Base-by-base conservation (phyloP, 192 early-diverging fungal genomes). In the Podila minutissima region DNA sequence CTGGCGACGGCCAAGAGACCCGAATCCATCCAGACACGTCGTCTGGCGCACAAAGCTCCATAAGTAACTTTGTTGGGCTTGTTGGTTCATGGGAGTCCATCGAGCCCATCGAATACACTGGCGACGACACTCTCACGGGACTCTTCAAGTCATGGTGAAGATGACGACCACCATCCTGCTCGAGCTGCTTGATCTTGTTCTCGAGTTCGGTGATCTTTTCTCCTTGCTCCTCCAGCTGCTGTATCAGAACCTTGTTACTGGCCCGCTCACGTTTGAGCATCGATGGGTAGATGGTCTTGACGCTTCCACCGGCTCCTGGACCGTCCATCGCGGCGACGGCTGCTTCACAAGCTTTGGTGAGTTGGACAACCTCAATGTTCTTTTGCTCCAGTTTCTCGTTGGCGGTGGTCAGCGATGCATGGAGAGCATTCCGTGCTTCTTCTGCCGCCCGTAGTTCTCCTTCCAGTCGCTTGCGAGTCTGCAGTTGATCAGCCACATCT, bases 131-230 rank as follows among this genome's bases (percentile, higher is more conserved):
- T 28, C 77, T 72, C 4, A 69, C 77, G 0, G 77, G 77, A 48
- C 77, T 81, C 20, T 71, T 69, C 15, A 73, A 13, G 4, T 22
- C 77, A 12, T 59, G 41, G 15, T 46, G 58, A 11, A 38, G 24
- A 7, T 81, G 77, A 11, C 77, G 70, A 19, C 77, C 62, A 32
- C 73, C 68, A 1, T 81, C 77, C 22, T 81, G 77, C 58, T 81
- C 77, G 38, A 81, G 35, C 15, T 48, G 66, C 22, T 69, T 72
- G 48, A 81, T 81, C 46, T 69, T 72, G 28, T 41, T 73, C 57
- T 81, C 77, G 5, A 81, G 51, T 22, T 81, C 77, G 0, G 77
- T 73, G 13, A 81, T 81, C 67, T 81, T 81, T 62, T 81, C 77
- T n/a, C 77, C 71, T 31, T 81, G 77, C 57, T 81, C 77, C 28